phyloP scores from a whole-genome alignment of 768 basidiomycete genomes.

The Inosperma sp. region DNA sequence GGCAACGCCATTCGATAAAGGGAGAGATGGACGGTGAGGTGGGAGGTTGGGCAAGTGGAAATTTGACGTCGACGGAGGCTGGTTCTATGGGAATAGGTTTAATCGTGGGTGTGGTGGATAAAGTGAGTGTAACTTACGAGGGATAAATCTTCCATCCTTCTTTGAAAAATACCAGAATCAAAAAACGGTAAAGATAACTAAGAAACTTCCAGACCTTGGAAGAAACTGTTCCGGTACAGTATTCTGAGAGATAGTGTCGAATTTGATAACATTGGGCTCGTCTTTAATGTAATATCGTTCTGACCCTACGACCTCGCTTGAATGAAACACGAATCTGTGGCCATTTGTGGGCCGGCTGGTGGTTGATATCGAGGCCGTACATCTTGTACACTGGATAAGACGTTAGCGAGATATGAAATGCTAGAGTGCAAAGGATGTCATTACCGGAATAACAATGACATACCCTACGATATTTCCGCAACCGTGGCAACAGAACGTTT shows the following conservation, averaged over 20 bases:
- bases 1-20: slow-evolving; percentile 24
- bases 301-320: slow-evolving; percentile 55
- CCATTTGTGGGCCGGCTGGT: slow-evolving; percentile 75
- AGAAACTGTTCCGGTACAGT: too few relatives aligned
- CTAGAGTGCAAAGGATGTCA: slow-evolving; percentile 11
- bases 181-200: too few relatives aligned
- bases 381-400: slow-evolving; percentile 52
- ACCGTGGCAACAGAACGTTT: slow-evolving; percentile 73
- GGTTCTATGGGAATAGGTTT: too few relatives aligned
- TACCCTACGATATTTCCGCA: slow-evolving; percentile 75
- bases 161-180: too few relatives aligned
- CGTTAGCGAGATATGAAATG: not conserved
- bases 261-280: slow-evolving; percentile 58
- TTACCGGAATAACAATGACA: slow-evolving; percentile 69
- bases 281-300: slow-evolving; percentile 60
- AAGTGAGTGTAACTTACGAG: too few relatives aligned
- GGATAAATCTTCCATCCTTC: too few relatives aligned
- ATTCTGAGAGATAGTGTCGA: slow-evolving; percentile 25
- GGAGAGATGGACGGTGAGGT: not conserved
- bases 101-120: too few relatives aligned
- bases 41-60: slow-evolving; percentile 10
- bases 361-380: slow-evolving; percentile 63
- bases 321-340: slow-evolving; percentile 85
- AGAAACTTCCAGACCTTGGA: too few relatives aligned
- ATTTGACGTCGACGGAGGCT: too few relatives aligned